Evolutionary conservation across 129 eudicot species (phyloP), one percentile per base, ranked within the genome.

Genomic region (Smallanthus sonchifolius): DNA sequence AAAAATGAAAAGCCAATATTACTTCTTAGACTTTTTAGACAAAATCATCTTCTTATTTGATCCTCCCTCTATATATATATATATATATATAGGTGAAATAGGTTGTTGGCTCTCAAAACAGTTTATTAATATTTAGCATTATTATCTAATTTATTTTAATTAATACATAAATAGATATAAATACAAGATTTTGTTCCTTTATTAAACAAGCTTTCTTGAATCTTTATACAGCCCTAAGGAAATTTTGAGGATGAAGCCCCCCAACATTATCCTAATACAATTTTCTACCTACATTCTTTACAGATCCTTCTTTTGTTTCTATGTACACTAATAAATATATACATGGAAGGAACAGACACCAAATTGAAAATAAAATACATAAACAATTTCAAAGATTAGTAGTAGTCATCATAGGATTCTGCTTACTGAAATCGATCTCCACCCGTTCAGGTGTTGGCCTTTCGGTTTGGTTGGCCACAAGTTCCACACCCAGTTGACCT

Each of bases 401-500:
- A 32, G 40, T 34, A 61, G 66, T 59, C 65, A 59, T 32, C 66
- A 61, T 61, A 72, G 61, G 48, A 16, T 37, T 13, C 65, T 24
- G 70, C 79, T 82, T 89, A 76, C 89, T 78, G 75, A 94, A 93
- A 75, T 90, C 91, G 51, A 94, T 43, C 13, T 90, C 87, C 20
- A 94, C 93, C 35, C 70, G 83, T 65, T 84, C 91, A 0, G 96
- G 97, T 19, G 75, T 83, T 2, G 91, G 85, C 75, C 91, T 84
- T 70, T 90, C 91, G 7, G 87, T 81, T 68, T 86, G 91, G 78
- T 85, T 85, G 36, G 81, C 89, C 36, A 44, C 71, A 39, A 90
- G 96, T 80, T 88, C 88, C 36, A 88, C 80, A 14, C 98, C 96
- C 0, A 94, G 85, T 79, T 94, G 97, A 3, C 97, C 97, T 72